Evolutionary conservation across 2,329 filamentous ascomycete genomes (phyloP), one percentile per base, ranked within the genome.

Genomic region (Coniella vitis): DNA sequence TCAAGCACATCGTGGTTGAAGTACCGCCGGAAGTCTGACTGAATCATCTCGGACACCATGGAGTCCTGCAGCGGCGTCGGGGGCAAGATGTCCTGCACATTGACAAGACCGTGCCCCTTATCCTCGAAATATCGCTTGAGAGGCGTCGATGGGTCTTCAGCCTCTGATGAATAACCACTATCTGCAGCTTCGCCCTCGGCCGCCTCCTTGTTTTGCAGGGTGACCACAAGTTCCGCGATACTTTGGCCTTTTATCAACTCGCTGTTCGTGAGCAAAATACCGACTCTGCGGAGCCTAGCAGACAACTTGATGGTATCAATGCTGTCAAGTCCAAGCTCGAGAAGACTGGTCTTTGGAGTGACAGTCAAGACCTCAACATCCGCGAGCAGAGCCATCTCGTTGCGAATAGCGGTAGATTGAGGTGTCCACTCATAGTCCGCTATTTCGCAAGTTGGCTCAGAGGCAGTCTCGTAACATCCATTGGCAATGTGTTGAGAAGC

Each of bases 281-380:
- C 76, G 4, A 67, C 65, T 38, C 74, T 77, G 54, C 78, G 85
- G 2, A 95, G 71, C 46, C 81, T 76, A 0, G 88, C 83, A 0
- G 87, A 85, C 0, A 96, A 69, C 58, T 89, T 94, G 63, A 96
- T 91, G 2, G 86, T 79, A 64, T 96, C 90, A 50, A 96, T 94
- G 59, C 90, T 95, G 69, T 96, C 91, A 7, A 96, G 74, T 0
- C 90, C 90, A 29, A 96, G 74, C 57, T 91, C 83, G 35, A 94
- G 83, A 10, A 96, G 79, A 0, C 84, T 84, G 0, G 79, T 80
- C 7, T 71, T 65, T 45, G 78, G 75, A 2, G 67, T 63, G 34
- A 95, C 69, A 0, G 73, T 65, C 2, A 71, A 62, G 3, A 65
- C 61, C 0, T 75, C 61, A 0, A 83, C 60, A 0, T 73, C 75